phyloP scores from a whole-genome alignment of 129 eudicot genomes.

The Solidago caesia region DNA sequence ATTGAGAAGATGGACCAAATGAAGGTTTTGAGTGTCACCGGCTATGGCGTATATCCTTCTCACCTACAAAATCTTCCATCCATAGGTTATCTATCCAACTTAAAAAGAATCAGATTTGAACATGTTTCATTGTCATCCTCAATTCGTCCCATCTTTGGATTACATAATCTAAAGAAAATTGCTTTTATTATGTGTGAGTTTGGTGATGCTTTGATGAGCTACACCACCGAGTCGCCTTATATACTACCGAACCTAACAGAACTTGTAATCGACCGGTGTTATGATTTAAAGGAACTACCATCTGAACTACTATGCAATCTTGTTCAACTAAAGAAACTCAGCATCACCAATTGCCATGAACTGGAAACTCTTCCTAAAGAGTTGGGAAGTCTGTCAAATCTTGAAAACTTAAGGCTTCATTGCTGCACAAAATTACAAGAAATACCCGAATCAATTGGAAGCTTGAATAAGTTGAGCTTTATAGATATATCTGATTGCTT shows the following conservation, averaged over 20 bases:
- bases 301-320: slow-evolving; percentile 30
- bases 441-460: slow-evolving; percentile 27
- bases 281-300: slow-evolving; percentile 40
- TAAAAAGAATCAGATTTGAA: slow-evolving; percentile 39
- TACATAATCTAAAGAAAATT: slow-evolving; percentile 40
- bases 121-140: slow-evolving; percentile 30
- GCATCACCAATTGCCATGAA: slow-evolving; percentile 48
- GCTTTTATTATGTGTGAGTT: slow-evolving; percentile 46
- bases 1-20: slow-evolving; percentile 23
- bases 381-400: slow-evolving; percentile 20
- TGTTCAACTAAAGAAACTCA: slow-evolving; percentile 34
- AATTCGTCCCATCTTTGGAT: slow-evolving; percentile 7
- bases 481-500: slow-evolving; percentile 41
- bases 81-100: slow-evolving; percentile 25
- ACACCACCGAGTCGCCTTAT: background rate
- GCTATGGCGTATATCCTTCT: slow-evolving; percentile 33
- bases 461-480: slow-evolving; percentile 7
- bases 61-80: slow-evolving; percentile 21
- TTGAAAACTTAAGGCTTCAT: slow-evolving; percentile 29
- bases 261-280: slow-evolving; percentile 43
- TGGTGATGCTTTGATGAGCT: slow-evolving; percentile 23
- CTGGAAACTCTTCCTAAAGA: slow-evolving; percentile 34
- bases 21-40: slow-evolving; percentile 39
- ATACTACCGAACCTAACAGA: slow-evolving; percentile 36
- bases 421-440: slow-evolving; percentile 25